Percentiles rank a stretch among this genome's conserved stretches.
Conservation (phyloP, 169 alveolate genomes). For the Theileria parva region DNA sequence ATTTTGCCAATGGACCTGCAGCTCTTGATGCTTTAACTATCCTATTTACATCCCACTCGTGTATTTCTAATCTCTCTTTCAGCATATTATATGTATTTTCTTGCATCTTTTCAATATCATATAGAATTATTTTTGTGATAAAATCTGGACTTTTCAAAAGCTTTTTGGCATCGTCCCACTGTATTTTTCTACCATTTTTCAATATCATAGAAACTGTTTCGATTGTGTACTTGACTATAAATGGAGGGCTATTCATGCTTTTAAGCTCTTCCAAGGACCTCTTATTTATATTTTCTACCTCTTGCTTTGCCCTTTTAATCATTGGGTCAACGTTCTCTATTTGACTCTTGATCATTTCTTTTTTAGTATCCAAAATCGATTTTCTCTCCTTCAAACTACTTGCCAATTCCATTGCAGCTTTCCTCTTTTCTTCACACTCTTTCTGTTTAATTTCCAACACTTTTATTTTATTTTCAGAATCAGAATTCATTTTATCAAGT, state of each 20-base stretch:
- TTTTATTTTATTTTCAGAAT: constrained; percentile 92
- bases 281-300: constrained; percentile 90
- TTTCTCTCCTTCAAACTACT: constrained; percentile 88
- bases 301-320: constrained; percentile 91
- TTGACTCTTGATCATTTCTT: constrained; percentile 86
- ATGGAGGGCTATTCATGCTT: constrained; percentile 93
- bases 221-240: constrained; percentile 90
- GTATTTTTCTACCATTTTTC: constrained; percentile 76
- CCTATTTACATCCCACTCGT: constrained; percentile 92
- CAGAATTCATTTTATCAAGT: constrained; percentile 89
- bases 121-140: constrained; percentile 84
- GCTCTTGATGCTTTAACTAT: constrained; percentile 94
- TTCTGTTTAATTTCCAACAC: constrained; percentile 91
- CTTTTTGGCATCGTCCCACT: constrained; percentile 93
- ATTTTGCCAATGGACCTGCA: constrained; percentile 95
- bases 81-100: constrained; percentile 75
- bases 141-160: constrained; percentile 87
- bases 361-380: constrained; percentile 83
- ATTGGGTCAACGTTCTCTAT: constrained; percentile 94
- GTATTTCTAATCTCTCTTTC: constrained; percentile 75
- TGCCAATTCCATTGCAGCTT: constrained; percentile 85
- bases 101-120: constrained; percentile 82
- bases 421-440: constrained; percentile 92
- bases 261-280: constrained; percentile 85
- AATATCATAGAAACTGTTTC: constrained; percentile 92